Percentiles rank a stretch among this genome's conserved stretches.
These are phyloP conservation scores for Ehretia macrophylla DNA, from an alignment of 257 asterid species.

Conservation along the genomic window DNA sequence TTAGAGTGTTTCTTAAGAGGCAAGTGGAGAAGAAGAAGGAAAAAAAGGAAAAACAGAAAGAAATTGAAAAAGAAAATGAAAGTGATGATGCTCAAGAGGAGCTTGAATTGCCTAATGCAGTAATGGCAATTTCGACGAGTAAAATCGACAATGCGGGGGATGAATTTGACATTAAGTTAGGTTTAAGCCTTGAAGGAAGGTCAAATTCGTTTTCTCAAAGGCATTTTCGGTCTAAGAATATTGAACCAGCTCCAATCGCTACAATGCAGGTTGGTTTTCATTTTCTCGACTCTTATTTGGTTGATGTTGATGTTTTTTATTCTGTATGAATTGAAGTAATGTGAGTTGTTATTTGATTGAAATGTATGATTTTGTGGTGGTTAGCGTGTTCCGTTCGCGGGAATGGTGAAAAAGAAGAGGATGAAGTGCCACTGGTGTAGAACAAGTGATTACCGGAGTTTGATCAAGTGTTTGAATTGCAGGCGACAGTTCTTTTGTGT, in stretches of 20 bases:
- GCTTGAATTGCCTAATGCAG: conserved; percentile 72
- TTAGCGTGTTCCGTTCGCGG: conserved; percentile 68
- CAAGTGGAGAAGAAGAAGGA: conserved; percentile 82
- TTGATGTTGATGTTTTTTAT: neutral
- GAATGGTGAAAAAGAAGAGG: conserved; percentile 44
- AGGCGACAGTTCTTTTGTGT: conserved; percentile 73
- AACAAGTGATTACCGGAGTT: conserved; percentile 35
- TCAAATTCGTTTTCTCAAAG: conserved; percentile 35
- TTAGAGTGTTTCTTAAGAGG: conserved; percentile 72
- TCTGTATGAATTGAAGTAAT: conserved; percentile 3
- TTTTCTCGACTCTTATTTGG: conserved; percentile 11
- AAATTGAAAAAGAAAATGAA: conserved; percentile 45
- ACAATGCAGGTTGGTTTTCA: conserved; percentile 68
- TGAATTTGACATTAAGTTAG: conserved; percentile 56
- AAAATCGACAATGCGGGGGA: conserved; percentile 24
- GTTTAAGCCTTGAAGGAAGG: conserved; percentile 25
- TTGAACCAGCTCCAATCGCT: conserved; percentile 71
- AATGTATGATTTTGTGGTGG: neutral
- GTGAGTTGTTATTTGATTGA: neutral
- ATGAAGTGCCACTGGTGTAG: conserved; percentile 95
- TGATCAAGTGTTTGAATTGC: conserved; percentile 77
- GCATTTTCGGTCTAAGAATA: conserved; percentile 76
- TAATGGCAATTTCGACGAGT: conserved; percentile 65
- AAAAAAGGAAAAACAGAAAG: conserved; percentile 38
- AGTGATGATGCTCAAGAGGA: conserved; percentile 31